Conservation (phyloP, 345 rosid genomes). For the Bruguiera sexangula region DNA sequence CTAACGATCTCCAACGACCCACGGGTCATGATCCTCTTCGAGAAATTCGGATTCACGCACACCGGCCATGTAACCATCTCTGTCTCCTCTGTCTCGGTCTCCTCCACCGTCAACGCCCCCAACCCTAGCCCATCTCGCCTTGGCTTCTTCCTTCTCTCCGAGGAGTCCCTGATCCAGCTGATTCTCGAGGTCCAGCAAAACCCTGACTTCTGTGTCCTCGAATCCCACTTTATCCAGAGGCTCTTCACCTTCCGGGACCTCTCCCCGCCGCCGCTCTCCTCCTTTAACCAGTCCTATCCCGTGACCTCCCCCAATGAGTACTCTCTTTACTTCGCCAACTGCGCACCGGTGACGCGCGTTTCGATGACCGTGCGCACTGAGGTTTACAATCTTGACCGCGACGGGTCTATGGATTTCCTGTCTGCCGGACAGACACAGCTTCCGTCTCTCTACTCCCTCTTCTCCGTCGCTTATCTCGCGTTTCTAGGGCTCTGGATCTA, state of each 20-base stretch:
- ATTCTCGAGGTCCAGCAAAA: slow-evolving; percentile 77
- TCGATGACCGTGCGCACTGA: slow-evolving; percentile 81
- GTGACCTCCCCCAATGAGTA: slow-evolving; percentile 74
- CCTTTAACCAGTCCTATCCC: slow-evolving; percentile 60
- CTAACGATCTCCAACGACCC: slow-evolving; percentile 55
- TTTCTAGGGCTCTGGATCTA: slow-evolving; percentile 71
- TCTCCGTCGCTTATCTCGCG: slow-evolving; percentile 49
- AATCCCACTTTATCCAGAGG: slow-evolving; percentile 47
- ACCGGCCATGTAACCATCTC: slow-evolving; percentile 67
- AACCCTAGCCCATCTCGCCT: slow-evolving; percentile 60
- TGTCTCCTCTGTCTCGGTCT: slow-evolving; percentile 61
- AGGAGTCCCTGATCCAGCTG: slow-evolving; percentile 81
- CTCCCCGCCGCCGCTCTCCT: slow-evolving; percentile 68
- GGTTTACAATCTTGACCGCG: slow-evolving; percentile 61
- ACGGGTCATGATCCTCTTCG: slow-evolving; percentile 92
- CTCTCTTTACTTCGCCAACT: slow-evolving; percentile 85
- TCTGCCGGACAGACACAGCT: slow-evolving; percentile 82
- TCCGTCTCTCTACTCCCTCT: slow-evolving; percentile 59
- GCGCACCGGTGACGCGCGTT: slow-evolving; percentile 71
- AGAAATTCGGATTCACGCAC: slow-evolving; percentile 89
- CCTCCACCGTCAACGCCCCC: slow-evolving; percentile 43
- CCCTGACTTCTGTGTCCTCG: slow-evolving; percentile 80
- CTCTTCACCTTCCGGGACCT: slow-evolving; percentile 87
- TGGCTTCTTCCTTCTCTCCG: slow-evolving; percentile 93
- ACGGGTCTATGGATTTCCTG: slow-evolving; percentile 56